These are phyloP conservation scores for Silene coronaria DNA, from an alignment of 179 eudicot species.

Conservation along the genomic window DNA sequence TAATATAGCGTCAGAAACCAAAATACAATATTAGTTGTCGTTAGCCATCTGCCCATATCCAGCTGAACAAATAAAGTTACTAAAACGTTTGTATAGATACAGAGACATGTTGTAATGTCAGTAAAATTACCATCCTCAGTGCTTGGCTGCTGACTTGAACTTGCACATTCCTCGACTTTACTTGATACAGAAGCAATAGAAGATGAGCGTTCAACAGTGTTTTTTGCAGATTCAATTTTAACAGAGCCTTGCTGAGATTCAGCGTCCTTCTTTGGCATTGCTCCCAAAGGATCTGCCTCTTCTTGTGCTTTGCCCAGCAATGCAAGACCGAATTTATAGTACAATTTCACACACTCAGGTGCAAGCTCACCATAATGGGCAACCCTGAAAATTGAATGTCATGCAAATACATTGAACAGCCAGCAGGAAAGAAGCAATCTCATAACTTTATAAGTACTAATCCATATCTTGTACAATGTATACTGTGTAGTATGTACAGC, in stretches of 20 bases:
- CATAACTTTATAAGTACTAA: neutral
- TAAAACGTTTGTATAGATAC: neutral
- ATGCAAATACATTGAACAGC: neutral
- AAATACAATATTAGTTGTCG: neutral
- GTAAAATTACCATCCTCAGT: slow-evolving; percentile 44
- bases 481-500: neutral
- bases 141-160: slow-evolving; percentile 37
- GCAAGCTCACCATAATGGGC: slow-evolving; percentile 81
- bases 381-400: slow-evolving; percentile 38
- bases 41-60: neutral
- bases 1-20: neutral
- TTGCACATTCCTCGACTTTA: slow-evolving; percentile 35
- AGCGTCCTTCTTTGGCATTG: slow-evolving; percentile 75
- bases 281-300: slow-evolving; percentile 80
- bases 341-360: slow-evolving; percentile 69
- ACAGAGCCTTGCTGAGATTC: slow-evolving; percentile 45
- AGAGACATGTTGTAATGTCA: neutral
- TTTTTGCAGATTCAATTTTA: slow-evolving; percentile 43
- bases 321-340: slow-evolving; percentile 79
- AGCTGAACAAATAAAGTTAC: neutral
- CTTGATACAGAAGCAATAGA: slow-evolving; percentile 55
- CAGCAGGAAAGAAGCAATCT: neutral
- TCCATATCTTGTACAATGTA: neutral
- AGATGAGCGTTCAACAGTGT: slow-evolving; percentile 39
- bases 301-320: slow-evolving; percentile 90